Conservation (phyloP, 2,329 filamentous ascomycete species). For the Talaromyces piceae region DNA sequence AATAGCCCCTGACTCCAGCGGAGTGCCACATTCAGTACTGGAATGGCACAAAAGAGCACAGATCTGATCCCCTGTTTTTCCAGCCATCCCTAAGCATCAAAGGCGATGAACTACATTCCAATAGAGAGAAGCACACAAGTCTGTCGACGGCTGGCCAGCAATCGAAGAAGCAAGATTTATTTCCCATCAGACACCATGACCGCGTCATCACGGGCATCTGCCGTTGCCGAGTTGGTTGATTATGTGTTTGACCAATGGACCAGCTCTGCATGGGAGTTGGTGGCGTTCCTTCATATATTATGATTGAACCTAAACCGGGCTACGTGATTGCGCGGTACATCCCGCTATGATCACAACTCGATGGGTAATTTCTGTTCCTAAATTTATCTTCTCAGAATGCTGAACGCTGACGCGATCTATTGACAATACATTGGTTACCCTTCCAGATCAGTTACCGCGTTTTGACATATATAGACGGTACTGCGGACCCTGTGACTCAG, state of each 20-base stretch:
- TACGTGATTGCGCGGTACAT: too few relatives aligned
- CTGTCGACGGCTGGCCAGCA: slow-evolving; percentile 42
- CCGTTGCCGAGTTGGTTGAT: too few relatives aligned
- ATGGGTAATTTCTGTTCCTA: background rate
- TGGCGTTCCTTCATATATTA: slow-evolving; percentile 48
- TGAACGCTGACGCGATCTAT: too few relatives aligned
- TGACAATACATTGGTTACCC: too few relatives aligned
- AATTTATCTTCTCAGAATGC: too few relatives aligned
- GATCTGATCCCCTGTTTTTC: background rate
- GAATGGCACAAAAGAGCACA: background rate
- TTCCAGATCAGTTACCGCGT: too few relatives aligned
- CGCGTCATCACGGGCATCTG: too few relatives aligned
- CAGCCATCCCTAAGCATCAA: background rate
- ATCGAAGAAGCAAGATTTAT: too few relatives aligned
- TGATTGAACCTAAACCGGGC: slow-evolving; percentile 34
- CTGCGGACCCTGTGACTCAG: slow-evolving; percentile 1
- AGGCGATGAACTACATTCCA: background rate
- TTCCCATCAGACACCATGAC: too few relatives aligned
- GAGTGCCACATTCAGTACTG: slow-evolving; percentile 3
- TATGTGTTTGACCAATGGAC: slow-evolving; percentile 54
- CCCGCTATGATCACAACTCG: background rate
- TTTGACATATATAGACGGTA: slow-evolving; percentile 8
- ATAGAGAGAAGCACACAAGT: slow-evolving; percentile 51
- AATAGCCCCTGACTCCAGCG: background rate
- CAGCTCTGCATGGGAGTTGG: slow-evolving; percentile 51